Evolutionary conservation across 495 filamentous ascomycete genomes (phyloP).

Genomic region (Lepraria neglecta): DNA sequence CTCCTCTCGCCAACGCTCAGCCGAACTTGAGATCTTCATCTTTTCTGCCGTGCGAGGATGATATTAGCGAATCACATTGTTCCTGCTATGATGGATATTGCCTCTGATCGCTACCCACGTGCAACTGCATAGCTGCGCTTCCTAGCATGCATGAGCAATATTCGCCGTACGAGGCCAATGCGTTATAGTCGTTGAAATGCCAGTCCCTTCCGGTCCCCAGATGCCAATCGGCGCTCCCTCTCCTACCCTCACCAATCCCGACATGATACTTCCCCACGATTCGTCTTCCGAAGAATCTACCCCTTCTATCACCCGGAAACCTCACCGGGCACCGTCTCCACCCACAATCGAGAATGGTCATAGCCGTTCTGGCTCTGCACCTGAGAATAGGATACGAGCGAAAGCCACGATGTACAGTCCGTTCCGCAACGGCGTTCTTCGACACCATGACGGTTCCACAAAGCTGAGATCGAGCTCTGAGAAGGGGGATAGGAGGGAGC

Average conservation of each 20-base stretch:
- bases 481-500: conserved; percentile 13
- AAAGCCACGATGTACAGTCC: conserved; percentile 22
- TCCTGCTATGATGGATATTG: conserved; percentile 5
- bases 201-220: conserved; percentile 12
- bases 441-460: conserved; percentile 14
- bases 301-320: conserved; percentile 11
- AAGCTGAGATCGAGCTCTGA: conserved; percentile 19
- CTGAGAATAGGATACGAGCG: conserved; percentile 18
- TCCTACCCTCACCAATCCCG: conserved; percentile 85
- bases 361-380: conserved; percentile 12
- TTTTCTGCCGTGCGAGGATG: not conserved
- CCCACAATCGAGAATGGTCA: conserved; percentile 10
- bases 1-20: not conserved
- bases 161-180: conserved; percentile 15
- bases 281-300: conserved; percentile 34
- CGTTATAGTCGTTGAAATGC: conserved; percentile 20
- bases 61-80: not conserved
- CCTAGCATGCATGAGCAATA: conserved; percentile 15
- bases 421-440: conserved; percentile 24
- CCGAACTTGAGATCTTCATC: not conserved
- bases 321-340: conserved; percentile 16
- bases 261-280: conserved; percentile 81
- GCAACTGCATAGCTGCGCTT: conserved; percentile 12
- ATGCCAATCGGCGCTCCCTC: conserved; percentile 45
- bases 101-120: not conserved